Evolutionary conservation across 2,329 filamentous ascomycete genomes (phyloP), one percentile per base, ranked within the genome.

Genomic region (Fusarium nodosum): DNA sequence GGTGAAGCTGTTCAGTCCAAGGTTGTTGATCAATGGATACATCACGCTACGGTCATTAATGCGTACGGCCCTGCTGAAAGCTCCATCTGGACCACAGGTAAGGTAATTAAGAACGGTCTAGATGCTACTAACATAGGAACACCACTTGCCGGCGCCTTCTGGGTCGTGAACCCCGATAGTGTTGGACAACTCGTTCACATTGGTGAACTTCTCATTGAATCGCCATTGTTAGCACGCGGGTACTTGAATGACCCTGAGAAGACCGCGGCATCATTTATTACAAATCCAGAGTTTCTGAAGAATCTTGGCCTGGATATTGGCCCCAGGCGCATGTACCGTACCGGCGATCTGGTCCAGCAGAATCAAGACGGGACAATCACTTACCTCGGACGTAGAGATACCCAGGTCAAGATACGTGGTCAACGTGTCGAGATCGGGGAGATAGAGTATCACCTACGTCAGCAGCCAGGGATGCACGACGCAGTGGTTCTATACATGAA

Each of bases 161-260:
- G 52, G 52, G 38, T 55, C 11, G 52, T 34, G 10, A 24, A 28
- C 41, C 30, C 15, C 13, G 52, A 45, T 53, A 33, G 26, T 33
- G 20, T 22, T 31, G 50, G 38, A 31, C 36, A 53, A 22, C 28
- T 53, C 6, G 36, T 42, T 42, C 36, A 33, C 31, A 41, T 26
- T 13, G 50, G 50, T 15, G 52, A 55, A 30, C 52, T 55, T 16
- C 52, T 55, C 16, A 22, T 55, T 26, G 52, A 55, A 18, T 41
- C 50, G n/a, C 18, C 52, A 30, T 13, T 39, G 15, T 9, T 55
- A 20, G 52, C 39, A 28, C 30, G 52, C 18, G 41, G 52, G 16
- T 55, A 55, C 18, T 28, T 55, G 10, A 55, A 55, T 15, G 52
- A 55, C 30, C 39, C 30, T 9, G 12, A 10, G 8, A 55, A 55